Evolutionary conservation across 805 yeast species (phyloP), one percentile per base, ranked within the genome.

Genomic region (Ogataea salicorniae): DNA sequence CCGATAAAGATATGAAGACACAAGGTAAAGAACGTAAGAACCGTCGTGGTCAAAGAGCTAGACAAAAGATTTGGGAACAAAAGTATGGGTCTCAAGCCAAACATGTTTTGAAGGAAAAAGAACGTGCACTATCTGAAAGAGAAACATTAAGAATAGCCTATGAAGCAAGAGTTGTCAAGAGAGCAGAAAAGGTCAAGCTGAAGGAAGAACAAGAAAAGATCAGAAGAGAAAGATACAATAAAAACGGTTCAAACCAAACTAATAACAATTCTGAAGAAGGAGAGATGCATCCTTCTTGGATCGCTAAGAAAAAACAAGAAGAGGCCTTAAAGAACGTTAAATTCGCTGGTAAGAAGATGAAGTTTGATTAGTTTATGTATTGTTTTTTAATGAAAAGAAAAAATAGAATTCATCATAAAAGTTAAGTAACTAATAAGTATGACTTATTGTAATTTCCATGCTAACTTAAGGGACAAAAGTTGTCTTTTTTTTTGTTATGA

Each of bases 271-370:
- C 29, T 22, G 55, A 64, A 42, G 69, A 72, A 5, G 54, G 62
- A 43, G 69, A 73, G 6, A 53, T 86, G 54, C 99, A 94, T 77
- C 99, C 99, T n/a, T 94, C 99, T 2, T 94, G 99, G 99, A 83
- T 80, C 57, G 99, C 99, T 20, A 87, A 87, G 71, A 81, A 78
- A 70, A 68, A 77, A 53, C 87, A 82, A 26, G 85, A 87, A 60
- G 86, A 84, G 55, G 78, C 80, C 44, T 63, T 72, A 53, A 78
- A 80, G 67, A 77, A 79, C 48, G 82, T 75, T 42, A 80, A 83
- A 62, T 90, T 90, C 62, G 66, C 73, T 44, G 99, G 99, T 62
- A 91, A 89, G 69, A 92, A 91, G 72, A 77, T 86, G 55, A 81
- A 75, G 4, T 91, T 91, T 63, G 89, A 83, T 57, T 77, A 52